phyloP scores from a whole-genome alignment of 345 rosid species.

The Rhodomyrtus tomentosa region DNA sequence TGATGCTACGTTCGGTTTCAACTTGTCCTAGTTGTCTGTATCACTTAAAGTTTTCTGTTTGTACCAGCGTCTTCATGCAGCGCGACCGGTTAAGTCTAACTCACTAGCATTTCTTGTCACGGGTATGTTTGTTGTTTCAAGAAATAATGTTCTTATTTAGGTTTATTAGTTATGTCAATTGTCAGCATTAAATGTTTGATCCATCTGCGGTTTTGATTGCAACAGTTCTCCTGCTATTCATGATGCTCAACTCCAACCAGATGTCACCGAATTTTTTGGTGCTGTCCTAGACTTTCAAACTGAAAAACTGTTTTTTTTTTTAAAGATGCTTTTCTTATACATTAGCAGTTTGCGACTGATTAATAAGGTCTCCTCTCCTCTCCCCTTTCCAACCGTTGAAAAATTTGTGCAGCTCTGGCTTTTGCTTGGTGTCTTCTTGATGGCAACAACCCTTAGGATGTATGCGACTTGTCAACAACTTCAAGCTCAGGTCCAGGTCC shows the following conservation, averaged over 20 bases:
- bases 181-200: neutral
- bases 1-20: neutral
- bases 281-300: neutral
- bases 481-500: constrained; percentile 95
- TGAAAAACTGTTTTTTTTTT: neutral
- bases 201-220: constrained; percentile 5
- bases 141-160: neutral
- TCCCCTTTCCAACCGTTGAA: neutral
- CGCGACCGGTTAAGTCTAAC: constrained; percentile 69
- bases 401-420: constrained; percentile 70
- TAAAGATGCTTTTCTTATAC: neutral
- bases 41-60: neutral
- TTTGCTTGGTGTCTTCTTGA: constrained; percentile 78
- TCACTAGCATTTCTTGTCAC: constrained; percentile 88
- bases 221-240: constrained; percentile 82
- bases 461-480: constrained; percentile 92
- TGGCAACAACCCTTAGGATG: constrained; percentile 88
- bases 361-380: neutral
- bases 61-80: constrained; percentile 73
- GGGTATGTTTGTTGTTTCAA: constrained; percentile 24
- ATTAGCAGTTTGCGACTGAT: neutral
- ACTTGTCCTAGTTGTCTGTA: neutral
- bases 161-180: neutral
- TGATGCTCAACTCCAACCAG: constrained; percentile 90
- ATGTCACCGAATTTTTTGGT: constrained; percentile 94